These are phyloP conservation scores for Astragalus glycyphyllos DNA, from an alignment of 306 rosid species.

Conservation along the genomic window DNA sequence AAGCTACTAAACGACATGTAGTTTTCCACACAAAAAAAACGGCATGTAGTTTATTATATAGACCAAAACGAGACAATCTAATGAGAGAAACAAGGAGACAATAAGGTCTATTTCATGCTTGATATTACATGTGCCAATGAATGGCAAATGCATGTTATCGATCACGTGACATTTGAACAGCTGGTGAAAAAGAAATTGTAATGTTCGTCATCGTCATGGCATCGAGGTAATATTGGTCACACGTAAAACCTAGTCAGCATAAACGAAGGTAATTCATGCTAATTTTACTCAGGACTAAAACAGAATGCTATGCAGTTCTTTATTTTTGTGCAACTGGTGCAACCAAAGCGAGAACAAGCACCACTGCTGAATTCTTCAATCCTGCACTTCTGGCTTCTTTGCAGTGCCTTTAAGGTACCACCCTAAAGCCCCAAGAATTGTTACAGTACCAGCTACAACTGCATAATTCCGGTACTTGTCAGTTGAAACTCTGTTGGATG, in stretches of 20 bases:
- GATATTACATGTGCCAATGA: constrained; percentile 11
- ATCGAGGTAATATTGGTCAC: constrained; percentile 33
- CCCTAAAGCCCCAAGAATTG: constrained; percentile 66
- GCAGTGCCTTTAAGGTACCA: constrained; percentile 84
- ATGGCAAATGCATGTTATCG: constrained; percentile 24
- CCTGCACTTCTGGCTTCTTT: constrained; percentile 91
- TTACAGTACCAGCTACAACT: constrained; percentile 78
- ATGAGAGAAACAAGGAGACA: background rate
- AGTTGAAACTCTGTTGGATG: constrained; percentile 69
- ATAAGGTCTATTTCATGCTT: background rate
- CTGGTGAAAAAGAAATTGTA: constrained; percentile 3
- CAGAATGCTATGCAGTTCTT: constrained; percentile 41
- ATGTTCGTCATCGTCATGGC: constrained; percentile 30
- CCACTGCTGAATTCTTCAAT: constrained; percentile 53
- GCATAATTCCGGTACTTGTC: constrained; percentile 90
- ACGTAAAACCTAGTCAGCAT: constrained; percentile 24
- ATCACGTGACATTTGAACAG: constrained; percentile 26
- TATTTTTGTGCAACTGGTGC: constrained; percentile 46
- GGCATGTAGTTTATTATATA: too few relatives aligned
- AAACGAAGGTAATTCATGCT: constrained; percentile 35
- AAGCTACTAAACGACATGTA: background rate
- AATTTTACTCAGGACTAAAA: constrained; percentile 16
- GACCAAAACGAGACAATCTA: background rate
- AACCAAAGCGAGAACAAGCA: constrained; percentile 36
- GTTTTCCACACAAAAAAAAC: too few relatives aligned